phyloP scores from a whole-genome alignment of 106 monocot genomes.

The Phalaenopsis equestris region DNA sequence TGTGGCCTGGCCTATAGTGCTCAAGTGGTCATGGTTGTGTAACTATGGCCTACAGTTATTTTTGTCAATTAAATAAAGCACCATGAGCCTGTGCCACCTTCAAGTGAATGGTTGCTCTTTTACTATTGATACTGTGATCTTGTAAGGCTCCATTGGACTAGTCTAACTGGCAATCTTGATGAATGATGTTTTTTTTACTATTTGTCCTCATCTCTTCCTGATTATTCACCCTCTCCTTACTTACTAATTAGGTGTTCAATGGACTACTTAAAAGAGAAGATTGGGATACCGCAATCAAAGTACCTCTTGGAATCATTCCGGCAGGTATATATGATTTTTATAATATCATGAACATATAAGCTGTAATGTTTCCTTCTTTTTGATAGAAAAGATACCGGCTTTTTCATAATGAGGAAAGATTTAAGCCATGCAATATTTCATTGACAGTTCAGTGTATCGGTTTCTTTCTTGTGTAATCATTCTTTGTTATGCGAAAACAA shows the following conservation, averaged over 20 bases:
- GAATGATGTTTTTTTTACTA: not conserved
- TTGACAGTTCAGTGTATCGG: not conserved
- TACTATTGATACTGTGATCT: too few species aligned
- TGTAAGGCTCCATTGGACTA: not conserved
- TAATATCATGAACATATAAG: not conserved
- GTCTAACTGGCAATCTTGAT: not conserved
- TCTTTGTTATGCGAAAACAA: too few species aligned
- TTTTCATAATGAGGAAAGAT: not conserved
- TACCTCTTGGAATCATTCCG: slow-evolving; percentile 94
- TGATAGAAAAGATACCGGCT: not conserved
- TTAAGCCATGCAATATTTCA: not conserved
- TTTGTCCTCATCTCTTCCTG: not conserved
- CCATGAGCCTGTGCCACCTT: too few species aligned
- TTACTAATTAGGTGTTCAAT: slow-evolving; percentile 64
- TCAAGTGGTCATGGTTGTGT: too few species aligned
- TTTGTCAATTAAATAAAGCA: too few species aligned
- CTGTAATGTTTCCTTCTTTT: not conserved
- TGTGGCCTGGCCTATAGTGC: too few species aligned
- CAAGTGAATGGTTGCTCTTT: too few species aligned
- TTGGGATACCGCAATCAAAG: slow-evolving; percentile 65
- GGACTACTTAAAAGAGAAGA: slow-evolving; percentile 87
- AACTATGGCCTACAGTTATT: too few species aligned
- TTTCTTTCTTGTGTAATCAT: not conserved
- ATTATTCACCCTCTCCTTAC: slow-evolving; percentile 7
- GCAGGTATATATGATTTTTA: slow-evolving; percentile 46